These are phyloP conservation scores for Coniochaeta sp. DNA, from an alignment of 2,329 filamentous ascomycete genomes.

Conservation along the genomic window DNA sequence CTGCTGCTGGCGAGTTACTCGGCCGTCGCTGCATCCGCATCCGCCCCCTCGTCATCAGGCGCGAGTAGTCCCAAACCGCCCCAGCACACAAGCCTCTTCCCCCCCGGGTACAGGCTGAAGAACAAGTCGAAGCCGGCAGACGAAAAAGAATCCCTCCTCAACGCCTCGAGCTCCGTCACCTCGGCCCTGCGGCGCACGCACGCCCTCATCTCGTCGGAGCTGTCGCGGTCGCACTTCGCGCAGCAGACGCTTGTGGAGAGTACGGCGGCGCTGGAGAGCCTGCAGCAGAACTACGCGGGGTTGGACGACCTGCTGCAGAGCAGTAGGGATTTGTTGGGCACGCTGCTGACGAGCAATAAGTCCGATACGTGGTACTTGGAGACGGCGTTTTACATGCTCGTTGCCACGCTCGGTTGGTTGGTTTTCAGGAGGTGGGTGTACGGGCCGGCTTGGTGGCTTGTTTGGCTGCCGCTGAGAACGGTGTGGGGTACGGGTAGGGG, in stretches of 20 bases:
- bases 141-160: constrained; percentile 64
- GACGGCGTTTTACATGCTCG: constrained; percentile 76
- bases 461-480: constrained; percentile 74
- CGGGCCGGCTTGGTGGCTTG: constrained; percentile 82
- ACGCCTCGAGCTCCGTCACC: constrained; percentile 78
- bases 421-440: constrained; percentile 79
- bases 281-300: constrained; percentile 74
- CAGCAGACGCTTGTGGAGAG: constrained; percentile 82
- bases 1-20: constrained; percentile 61
- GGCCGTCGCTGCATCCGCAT: constrained; percentile 19
- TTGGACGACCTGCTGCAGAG: constrained; percentile 71
- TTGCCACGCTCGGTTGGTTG: constrained; percentile 75
- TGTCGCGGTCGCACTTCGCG: constrained; percentile 81
- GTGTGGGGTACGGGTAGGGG: constrained; percentile 52
- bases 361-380: constrained; percentile 97
- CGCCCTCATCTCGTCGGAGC: constrained; percentile 75
- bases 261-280: constrained; percentile 68
- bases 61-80: constrained; percentile 26
- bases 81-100: constrained; percentile 14
- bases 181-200: constrained; percentile 78
- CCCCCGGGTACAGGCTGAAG: constrained; percentile 16
- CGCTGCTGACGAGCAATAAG: constrained; percentile 81
- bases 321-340: constrained; percentile 68
- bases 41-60: constrained; percentile 23
- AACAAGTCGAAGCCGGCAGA: constrained; percentile 23